Evolutionary conservation across 2,329 filamentous ascomycete species (phyloP), one percentile per base, ranked within the genome.

Genomic region (Pseudogymnoascus sp.): DNA sequence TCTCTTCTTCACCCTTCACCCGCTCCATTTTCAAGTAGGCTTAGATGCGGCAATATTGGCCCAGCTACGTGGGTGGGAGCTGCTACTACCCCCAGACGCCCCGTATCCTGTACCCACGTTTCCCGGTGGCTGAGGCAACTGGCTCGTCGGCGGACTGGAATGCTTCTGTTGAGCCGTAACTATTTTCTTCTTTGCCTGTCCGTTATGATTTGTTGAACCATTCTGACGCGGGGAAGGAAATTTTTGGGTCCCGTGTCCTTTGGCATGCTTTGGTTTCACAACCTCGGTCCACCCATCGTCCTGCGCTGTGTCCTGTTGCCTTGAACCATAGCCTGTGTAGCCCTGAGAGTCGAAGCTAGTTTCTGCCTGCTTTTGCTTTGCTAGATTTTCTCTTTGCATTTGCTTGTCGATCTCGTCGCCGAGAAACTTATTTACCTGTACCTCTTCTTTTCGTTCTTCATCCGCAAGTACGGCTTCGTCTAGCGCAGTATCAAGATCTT

Each of bases 381-480:
- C 47, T n/a, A 32, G n/a, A 14, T 32, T 54, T 8, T 54, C 25
- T 12, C 30, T 32, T 14, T 54, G 47, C 28, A 12, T 32, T 28
- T 54, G 47, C 47, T 54, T 54, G 18, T 54, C 4, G 28, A 54
- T n/a, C 47, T 54, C 47, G 16, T 54, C 47, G 9, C 47, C 25
- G 4, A 54, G 28, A 18, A 54, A 54, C 18, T 54, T 54, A 32
- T 54, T 32, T n/a, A 54, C 47, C 47, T 54, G 47, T 30, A 54
- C 47, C 12, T 54, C 47, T 12, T 54, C 28, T 20, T 54, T 28
- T 4, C 47, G 47, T 32, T 12, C n/a, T 32, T 54, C 28, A 34
- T 54, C 47, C 16, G 47, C 47, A 16, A 54, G 28, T n/a, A 54
- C 47, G 47, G 47, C 47, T 20, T 54, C 47, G 47, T 34, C 47